Base-by-base conservation (phyloP, 352 stramenopile genomes). In the Globisporangium carolinianum region DNA sequence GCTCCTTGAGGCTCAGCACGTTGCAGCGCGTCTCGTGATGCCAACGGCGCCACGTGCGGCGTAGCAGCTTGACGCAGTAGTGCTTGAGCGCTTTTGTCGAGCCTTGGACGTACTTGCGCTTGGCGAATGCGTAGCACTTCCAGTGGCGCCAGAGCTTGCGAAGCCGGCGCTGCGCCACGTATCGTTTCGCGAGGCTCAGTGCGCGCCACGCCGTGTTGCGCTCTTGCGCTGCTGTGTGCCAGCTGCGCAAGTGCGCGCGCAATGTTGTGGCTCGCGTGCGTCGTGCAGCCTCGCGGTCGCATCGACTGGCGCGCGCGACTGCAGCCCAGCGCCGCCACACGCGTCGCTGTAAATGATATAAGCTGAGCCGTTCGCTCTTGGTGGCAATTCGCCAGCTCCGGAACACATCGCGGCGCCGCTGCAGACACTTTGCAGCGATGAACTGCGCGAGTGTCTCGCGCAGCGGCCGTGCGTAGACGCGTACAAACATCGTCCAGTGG, bases 61-160 rank as follows among this genome's bases (percentile, higher is more conserved):
- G 79, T 35, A 91, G 45, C 11, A 93, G 60, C 53, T 86, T 87
- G 11, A 79, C 69, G 47, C 87, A 87, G 43, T 86, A 89, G 61
- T 94, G 83, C 43, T 89, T 91, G 12, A 85, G 56, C 8, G 80
- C 77, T 58, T 94, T 94, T 1, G 74, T 79, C 0, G 70, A 86
- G 5, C 79, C 71, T 55, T 90, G 85, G 4, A 75, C 66, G 61
- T 91, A 85, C 37, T 89, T 87, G 35, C 72, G 67, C 46, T 71
- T 82, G 11, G 67, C 65, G 36, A 78, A 83, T 3, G 80, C 84
- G 54, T 89, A 94, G 17, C 79, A 80, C 47, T 88, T 91, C 85
- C 85, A 94, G 47, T 89, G 66, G 48, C 75, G 59, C 85, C 85
- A 94, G 6, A 91, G 52, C 38, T 90, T 91, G 6, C 75, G 75